These are phyloP conservation scores for Aureobasidium sp. DNA, from an alignment of 2,329 filamentous ascomycete genomes.

Conservation along the genomic window DNA sequence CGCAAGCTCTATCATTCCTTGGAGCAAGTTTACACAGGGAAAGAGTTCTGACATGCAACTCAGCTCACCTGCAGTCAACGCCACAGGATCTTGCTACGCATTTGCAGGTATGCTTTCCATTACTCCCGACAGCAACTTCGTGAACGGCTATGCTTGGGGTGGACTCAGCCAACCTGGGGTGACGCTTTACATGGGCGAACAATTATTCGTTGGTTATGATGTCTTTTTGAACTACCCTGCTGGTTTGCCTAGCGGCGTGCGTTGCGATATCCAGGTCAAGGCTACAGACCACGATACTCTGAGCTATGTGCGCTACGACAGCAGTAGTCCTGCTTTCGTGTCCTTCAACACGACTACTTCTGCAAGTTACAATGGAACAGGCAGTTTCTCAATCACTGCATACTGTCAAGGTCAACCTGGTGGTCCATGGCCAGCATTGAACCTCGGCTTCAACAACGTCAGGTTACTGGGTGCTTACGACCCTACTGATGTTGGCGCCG, in stretches of 20 bases:
- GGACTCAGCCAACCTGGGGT: background rate
- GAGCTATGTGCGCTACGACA: conserved; percentile 10
- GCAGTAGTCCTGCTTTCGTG: background rate
- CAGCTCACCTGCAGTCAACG: background rate
- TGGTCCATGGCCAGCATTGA: conserved; percentile 4
- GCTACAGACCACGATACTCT: background rate
- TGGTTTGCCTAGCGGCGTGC: background rate
- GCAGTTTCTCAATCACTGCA: conserved; percentile 3
- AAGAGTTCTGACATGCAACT: background rate
- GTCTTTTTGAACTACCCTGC: conserved; percentile 1
- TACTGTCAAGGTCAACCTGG: conserved; percentile 2
- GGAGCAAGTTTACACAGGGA: conserved; percentile 1
- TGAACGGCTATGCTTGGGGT: conserved; percentile 6
- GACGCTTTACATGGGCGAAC: conserved; percentile 7
- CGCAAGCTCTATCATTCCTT: background rate
- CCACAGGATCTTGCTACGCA: background rate
- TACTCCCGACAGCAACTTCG: conserved; percentile 3
- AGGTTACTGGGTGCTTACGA: background rate
- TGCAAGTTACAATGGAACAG: conserved; percentile 6
- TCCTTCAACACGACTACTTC: conserved; percentile 2
- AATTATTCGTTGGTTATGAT: background rate
- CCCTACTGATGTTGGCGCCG: background rate
- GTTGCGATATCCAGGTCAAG: conserved; percentile 8
- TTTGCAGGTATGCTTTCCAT: conserved; percentile 6
- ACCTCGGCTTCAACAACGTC: conserved; percentile 8